A percentile compares a stretch with the other conserved stretches of the same genome.
Evolutionary conservation across 2,329 filamentous ascomycete genomes (phyloP).

Genomic region (Calonectria pteridis): DNA sequence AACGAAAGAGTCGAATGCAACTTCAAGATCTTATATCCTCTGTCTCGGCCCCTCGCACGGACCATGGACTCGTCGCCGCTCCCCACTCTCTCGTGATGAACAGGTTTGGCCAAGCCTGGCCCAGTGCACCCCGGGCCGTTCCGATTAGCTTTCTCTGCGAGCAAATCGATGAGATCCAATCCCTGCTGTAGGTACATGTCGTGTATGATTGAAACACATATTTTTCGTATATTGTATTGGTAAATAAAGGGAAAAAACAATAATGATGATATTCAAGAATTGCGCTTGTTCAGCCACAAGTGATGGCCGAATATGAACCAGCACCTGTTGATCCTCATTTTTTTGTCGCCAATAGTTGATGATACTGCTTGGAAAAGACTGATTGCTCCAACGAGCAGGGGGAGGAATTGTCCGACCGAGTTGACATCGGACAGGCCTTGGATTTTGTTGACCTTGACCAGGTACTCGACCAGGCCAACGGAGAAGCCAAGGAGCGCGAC

Average conservation of each 20-base stretch:
- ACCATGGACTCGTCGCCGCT: background rate
- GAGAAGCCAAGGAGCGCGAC: background rate
- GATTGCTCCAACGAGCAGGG: background rate
- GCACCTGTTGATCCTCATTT: background rate
- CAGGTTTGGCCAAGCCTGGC: background rate
- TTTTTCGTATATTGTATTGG: background rate
- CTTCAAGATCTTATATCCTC: background rate
- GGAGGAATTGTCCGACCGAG: background rate
- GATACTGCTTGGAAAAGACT: background rate
- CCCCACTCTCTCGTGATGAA: background rate
- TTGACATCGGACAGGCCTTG: background rate
- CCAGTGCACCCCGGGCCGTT: background rate
- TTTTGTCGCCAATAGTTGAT: background rate
- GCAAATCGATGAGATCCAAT: background rate
- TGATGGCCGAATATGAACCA: background rate
- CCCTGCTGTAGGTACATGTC: background rate
- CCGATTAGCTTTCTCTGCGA: constrained; percentile 1
- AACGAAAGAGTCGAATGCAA: background rate
- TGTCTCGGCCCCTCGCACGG: background rate
- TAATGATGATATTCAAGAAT: background rate
- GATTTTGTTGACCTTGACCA: background rate
- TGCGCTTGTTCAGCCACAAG: background rate
- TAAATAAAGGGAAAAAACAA: background rate
- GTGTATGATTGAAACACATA: background rate
- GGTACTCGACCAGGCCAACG: background rate